These are phyloP conservation scores for Tephrocybe sp. DNA, from an alignment of 768 basidiomycete species.

Conservation along the genomic window DNA sequence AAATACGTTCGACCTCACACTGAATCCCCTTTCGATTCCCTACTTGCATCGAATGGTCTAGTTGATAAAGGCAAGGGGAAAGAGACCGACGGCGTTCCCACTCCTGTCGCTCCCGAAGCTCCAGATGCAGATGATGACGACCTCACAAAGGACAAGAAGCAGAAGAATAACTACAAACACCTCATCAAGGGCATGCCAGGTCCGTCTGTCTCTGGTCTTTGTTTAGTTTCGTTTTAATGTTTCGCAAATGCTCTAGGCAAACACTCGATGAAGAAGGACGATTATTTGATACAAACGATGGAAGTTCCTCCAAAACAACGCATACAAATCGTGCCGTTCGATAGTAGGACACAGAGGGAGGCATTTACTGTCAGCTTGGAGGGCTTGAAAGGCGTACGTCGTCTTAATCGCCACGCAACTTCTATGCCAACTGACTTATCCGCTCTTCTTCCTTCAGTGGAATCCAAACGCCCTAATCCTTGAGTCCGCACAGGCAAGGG, in stretches of 20 bases:
- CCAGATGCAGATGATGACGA: constrained; percentile 55
- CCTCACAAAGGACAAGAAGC: constrained; percentile 63
- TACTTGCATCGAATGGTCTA: constrained; percentile 18
- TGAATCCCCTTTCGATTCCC: constrained; percentile 19
- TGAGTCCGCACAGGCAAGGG: constrained; percentile 71
- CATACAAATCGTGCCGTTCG: constrained; percentile 59
- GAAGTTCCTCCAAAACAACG: constrained; percentile 70
- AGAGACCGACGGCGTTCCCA: constrained; percentile 33
- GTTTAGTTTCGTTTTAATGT: constrained; percentile 8
- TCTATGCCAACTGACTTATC: constrained; percentile 4
- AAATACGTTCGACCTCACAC: constrained; percentile 68
- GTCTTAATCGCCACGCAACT: constrained; percentile 2
- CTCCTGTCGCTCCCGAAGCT: constrained; percentile 34
- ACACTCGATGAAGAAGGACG: constrained; percentile 79
- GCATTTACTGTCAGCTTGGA: constrained; percentile 73
- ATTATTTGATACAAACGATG: constrained; percentile 65
- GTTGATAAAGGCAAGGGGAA: constrained; percentile 52
- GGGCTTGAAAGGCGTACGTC: constrained; percentile 68
- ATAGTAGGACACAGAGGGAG: constrained; percentile 63
- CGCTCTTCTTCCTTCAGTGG: constrained; percentile 44
- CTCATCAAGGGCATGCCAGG: constrained; percentile 75
- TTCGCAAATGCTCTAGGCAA: constrained; percentile 46
- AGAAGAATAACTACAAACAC: constrained; percentile 74
- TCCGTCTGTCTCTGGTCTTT: constrained; percentile 28
- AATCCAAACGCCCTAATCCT: constrained; percentile 57